These are phyloP conservation scores for Beauveria caledonica DNA, from an alignment of 2,329 filamentous ascomycete genomes.

Conservation along the genomic window DNA sequence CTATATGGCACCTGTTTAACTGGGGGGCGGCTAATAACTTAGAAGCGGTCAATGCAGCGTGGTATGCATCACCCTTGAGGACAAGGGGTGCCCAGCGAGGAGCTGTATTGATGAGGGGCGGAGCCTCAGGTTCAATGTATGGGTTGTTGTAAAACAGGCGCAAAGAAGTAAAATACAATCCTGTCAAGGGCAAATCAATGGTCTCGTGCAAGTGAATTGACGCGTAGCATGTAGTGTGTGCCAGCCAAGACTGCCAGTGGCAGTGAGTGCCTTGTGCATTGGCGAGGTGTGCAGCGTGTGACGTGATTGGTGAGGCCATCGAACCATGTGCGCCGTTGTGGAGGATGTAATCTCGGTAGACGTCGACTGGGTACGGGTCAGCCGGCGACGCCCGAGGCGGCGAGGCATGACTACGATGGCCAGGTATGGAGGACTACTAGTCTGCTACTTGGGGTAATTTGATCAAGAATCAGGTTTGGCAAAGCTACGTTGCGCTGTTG, in stretches of 20 bases:
- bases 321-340: neutral
- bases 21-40: slow-evolving; percentile 1
- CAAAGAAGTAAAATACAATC: slow-evolving; percentile 12
- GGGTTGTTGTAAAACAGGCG: slow-evolving; percentile 13
- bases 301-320: neutral
- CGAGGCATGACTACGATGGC: too few relatives aligned
- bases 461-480: neutral
- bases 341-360: slow-evolving; percentile 3
- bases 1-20: neutral
- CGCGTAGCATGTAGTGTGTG: too few relatives aligned
- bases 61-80: slow-evolving; percentile 4
- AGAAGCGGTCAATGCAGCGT: slow-evolving; percentile 5
- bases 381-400: neutral
- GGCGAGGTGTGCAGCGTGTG: neutral
- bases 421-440: too few relatives aligned
- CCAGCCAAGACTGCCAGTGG: too few relatives aligned
- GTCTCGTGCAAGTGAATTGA: neutral
- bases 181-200: neutral
- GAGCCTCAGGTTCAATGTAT: slow-evolving; percentile 11
- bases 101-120: slow-evolving; percentile 2
- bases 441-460: neutral
- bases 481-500: neutral
- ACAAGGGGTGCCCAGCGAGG: slow-evolving; percentile 1
- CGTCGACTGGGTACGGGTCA: neutral
- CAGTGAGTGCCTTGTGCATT: neutral